Evolutionary conservation across 495 filamentous ascomycete species (phyloP).

Genomic region (Tuber brumale): DNA sequence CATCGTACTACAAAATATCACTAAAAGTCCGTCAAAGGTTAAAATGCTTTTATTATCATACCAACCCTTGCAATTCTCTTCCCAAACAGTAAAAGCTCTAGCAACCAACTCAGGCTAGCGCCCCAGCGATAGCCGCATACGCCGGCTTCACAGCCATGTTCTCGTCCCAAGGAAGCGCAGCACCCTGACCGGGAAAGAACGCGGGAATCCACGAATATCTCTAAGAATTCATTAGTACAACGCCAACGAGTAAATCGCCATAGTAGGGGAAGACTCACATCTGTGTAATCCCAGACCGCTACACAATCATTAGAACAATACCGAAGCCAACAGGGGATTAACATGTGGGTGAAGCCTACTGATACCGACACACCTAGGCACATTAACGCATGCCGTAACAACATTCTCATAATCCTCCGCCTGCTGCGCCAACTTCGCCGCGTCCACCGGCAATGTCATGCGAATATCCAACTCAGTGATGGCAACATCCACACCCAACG

Average conservation of each 20-base stretch:
- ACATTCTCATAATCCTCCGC: conserved; percentile 53
- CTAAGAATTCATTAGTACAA: conserved; percentile 13
- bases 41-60: background rate
- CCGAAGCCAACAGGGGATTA: background rate
- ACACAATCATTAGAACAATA: background rate
- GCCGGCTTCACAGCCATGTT: conserved; percentile 42
- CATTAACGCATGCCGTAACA: conserved; percentile 55
- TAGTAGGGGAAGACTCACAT: conserved; percentile 10
- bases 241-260: background rate
- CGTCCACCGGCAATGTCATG: conserved; percentile 47
- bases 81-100: background rate
- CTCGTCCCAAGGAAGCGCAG: conserved; percentile 35
- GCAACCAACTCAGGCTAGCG: conserved; percentile 35
- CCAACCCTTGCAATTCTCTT: background rate
- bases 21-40: too few relatives aligned
- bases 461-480: conserved; percentile 60
- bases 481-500: conserved; percentile 53
- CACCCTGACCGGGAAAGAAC: conserved; percentile 52
- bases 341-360: conserved; percentile 41
- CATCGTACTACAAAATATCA: too few relatives aligned
- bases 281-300: conserved; percentile 33
- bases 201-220: conserved; percentile 53
- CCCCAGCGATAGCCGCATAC: conserved; percentile 45
- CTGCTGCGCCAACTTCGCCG: conserved; percentile 52
- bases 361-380: conserved; percentile 58